Percentiles rank a stretch among this genome's conserved stretches.
These are phyloP conservation scores for Dichomitus squalens DNA, from an alignment of 1,284 basidiomycete genomes.

Conservation along the genomic window DNA sequence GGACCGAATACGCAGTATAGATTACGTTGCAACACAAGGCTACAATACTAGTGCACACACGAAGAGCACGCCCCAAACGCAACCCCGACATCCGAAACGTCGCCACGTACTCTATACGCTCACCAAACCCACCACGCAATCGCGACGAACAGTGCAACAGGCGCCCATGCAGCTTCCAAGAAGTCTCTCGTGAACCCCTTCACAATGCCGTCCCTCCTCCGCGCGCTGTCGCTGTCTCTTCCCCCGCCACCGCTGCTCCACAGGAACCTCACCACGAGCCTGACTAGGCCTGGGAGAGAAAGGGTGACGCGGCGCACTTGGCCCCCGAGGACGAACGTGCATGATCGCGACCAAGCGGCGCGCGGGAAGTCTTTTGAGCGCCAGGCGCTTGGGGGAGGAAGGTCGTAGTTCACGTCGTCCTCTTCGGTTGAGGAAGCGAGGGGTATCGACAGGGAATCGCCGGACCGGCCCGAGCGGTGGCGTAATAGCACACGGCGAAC, in stretches of 20 bases:
- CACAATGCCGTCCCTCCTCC: constrained; percentile 29
- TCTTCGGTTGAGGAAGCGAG: not conserved
- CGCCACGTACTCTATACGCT: not conserved
- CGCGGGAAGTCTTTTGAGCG: constrained; percentile 18
- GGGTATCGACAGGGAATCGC: constrained; percentile 7
- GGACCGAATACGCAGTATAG: not conserved
- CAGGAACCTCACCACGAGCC: constrained; percentile 10
- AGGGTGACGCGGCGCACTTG: constrained; percentile 33
- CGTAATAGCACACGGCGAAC: constrained; percentile 24
- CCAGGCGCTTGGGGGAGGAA: constrained; percentile 24
- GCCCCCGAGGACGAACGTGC: constrained; percentile 32
- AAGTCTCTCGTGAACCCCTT: constrained; percentile 37
- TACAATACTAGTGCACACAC: not conserved
- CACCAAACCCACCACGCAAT: constrained; percentile 32
- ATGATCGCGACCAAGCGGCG: constrained; percentile 18
- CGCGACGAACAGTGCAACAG: constrained; percentile 31
- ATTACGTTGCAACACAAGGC: not conserved
- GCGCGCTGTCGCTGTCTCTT: constrained; percentile 7
- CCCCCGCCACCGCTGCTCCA: constrained; percentile 10
- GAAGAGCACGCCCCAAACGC: not conserved
- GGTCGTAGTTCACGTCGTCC: constrained; percentile 13
- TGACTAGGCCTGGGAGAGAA: constrained; percentile 7
- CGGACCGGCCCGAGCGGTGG: constrained; percentile 9
- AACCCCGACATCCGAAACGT: not conserved
- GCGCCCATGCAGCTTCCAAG: constrained; percentile 39